Evolutionary conservation across 2,329 filamentous ascomycete species (phyloP), one percentile per base, ranked within the genome.

Genomic region (Cercospora nicotianae): DNA sequence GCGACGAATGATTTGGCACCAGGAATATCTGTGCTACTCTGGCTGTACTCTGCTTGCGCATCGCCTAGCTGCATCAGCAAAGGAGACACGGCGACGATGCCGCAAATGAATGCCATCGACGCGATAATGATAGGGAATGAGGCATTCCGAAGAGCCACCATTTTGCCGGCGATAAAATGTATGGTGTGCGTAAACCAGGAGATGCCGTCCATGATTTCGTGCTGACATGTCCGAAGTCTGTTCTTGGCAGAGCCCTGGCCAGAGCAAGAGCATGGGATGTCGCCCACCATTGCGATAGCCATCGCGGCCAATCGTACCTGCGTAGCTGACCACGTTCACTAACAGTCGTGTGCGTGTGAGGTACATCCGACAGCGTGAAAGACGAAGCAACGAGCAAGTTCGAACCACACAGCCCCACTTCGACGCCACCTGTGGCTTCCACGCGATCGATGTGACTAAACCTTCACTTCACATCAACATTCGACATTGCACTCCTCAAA

Each of bases 1-100:
- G 83, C 82, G 18, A 80, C 78, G 67, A 78, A 83, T 4, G 77
- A 78, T 36, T 60, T 62, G 8, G 60, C 63, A 6, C 57, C 60
- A 16, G 67, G 57, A 23, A 61, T 42, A 53, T 62, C 64, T 31
- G 59, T 23, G 20, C 60, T 51, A 18, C 36, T 23, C n/a, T 51
- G 64, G 16, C 60, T n/a, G 62, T 69, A 68, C 4, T 45, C 45
- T 20, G 65, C 45, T 39, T 70, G 69, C 20, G 65, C 67, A 57
- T 67, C 48, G n/a, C 48, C 67, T 13, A 66, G 60, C 64, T 67
- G 69, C 18, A 71, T 39, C 26, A 72, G 61, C 51, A 70, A 63
- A 33, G 67, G 69, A 13, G 65, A 36, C 8, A 65, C 60, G n/a
- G 69, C 69, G 51, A 70, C 7, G 20, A 57, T 64, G 36, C 63